These are phyloP conservation scores for Monascus purpureus DNA, from an alignment of 495 filamentous ascomycete species.

Conservation along the genomic window DNA sequence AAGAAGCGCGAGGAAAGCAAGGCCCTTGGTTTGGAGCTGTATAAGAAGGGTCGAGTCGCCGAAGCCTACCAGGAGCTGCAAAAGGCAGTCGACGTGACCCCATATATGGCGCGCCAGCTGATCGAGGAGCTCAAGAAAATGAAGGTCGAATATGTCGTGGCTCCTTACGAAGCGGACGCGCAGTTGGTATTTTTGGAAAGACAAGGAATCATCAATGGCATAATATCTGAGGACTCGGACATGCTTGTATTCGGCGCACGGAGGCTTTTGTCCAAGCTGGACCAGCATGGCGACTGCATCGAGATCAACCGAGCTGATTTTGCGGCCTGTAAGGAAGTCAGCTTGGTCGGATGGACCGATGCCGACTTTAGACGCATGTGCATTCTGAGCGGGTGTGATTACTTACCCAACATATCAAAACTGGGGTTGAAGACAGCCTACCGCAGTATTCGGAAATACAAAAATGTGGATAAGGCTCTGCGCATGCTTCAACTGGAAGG, in stretches of 20 bases:
- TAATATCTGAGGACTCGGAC: conserved; percentile 95
- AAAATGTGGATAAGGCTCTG: conserved; percentile 69
- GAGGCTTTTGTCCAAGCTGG: conserved; percentile 82
- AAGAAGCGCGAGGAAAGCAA: conserved; percentile 60
- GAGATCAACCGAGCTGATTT: conserved; percentile 85
- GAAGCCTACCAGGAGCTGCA: conserved; percentile 81
- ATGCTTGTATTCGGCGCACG: conserved; percentile 89
- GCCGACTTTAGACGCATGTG: conserved; percentile 87
- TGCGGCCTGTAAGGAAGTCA: conserved; percentile 74
- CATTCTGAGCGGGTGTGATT: conserved; percentile 96
- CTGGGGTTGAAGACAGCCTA: conserved; percentile 93
- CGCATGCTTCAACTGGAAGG: conserved; percentile 76
- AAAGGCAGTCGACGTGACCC: conserved; percentile 92
- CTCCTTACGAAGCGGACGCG: conserved; percentile 94
- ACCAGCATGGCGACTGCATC: conserved; percentile 82
- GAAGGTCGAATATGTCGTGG: conserved; percentile 77
- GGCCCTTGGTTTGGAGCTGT: conserved; percentile 59
- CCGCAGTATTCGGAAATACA: conserved; percentile 76
- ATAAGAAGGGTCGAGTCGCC: conserved; percentile 61
- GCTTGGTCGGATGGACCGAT: conserved; percentile 82
- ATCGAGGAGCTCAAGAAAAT: conserved; percentile 81
- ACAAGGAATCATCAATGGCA: conserved; percentile 66
- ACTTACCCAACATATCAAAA: conserved; percentile 65
- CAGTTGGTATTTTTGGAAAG: conserved; percentile 90
- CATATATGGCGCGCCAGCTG: conserved; percentile 80